Evolutionary conservation across 2,329 filamentous ascomycete genomes (phyloP).

Genomic region (Scedosporium minutisporum): DNA sequence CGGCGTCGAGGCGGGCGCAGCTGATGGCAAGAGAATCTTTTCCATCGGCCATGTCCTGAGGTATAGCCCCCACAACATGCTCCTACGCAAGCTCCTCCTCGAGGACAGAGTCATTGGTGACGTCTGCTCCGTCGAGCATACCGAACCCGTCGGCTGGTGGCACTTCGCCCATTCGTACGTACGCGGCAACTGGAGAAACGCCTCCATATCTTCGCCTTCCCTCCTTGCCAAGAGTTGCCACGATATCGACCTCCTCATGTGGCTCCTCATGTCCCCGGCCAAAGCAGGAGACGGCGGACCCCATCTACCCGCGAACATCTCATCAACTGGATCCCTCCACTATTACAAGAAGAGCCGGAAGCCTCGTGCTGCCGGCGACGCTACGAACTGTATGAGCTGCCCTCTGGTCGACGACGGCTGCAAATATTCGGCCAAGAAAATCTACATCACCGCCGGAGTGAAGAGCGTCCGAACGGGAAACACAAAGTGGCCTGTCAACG

Average conservation of each 20-base stretch:
- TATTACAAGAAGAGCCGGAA: slow-evolving; percentile 71
- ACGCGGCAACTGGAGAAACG: slow-evolving; percentile 85
- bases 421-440: slow-evolving; percentile 74
- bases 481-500: slow-evolving; percentile 71
- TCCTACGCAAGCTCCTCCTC: slow-evolving; percentile 69
- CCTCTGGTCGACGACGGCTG: slow-evolving; percentile 55
- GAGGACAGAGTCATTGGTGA: slow-evolving; percentile 72
- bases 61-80: slow-evolving; percentile 86
- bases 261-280: slow-evolving; percentile 64
- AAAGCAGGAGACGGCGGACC: slow-evolving; percentile 35
- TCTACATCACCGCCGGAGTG: slow-evolving; percentile 63
- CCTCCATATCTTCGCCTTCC: slow-evolving; percentile 65
- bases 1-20: background rate
- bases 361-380: slow-evolving; percentile 59
- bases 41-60: slow-evolving; percentile 89
- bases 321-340: slow-evolving; percentile 66
- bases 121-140: slow-evolving; percentile 77
- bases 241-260: slow-evolving; percentile 86
- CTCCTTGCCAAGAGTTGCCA: slow-evolving; percentile 93
- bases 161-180: slow-evolving; percentile 90
- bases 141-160: slow-evolving; percentile 93
- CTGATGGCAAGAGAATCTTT: slow-evolving; percentile 45
- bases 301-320: slow-evolving; percentile 68
- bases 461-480: slow-evolving; percentile 54
- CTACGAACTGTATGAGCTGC: slow-evolving; percentile 84